Conservation (phyloP, 192 early-diverging fungal species). For the Backusella circina region DNA sequence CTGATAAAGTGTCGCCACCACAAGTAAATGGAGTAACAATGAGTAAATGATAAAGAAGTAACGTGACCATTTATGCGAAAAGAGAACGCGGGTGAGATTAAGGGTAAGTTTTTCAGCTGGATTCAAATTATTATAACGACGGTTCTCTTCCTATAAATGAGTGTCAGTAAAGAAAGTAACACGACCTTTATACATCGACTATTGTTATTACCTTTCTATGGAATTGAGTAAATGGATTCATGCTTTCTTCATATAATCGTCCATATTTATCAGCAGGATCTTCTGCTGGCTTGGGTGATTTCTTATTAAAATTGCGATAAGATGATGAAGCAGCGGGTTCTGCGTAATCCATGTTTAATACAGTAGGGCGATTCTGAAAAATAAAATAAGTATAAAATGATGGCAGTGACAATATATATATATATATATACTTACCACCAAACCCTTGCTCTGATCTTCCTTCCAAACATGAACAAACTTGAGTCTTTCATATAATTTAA, state of each 20-base stretch:
- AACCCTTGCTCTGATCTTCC: conserved; percentile 22
- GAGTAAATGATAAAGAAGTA: conserved; percentile 67
- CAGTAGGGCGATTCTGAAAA: conserved; percentile 17
- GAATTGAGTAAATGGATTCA: conserved; percentile 90
- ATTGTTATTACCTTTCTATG: conserved; percentile 47
- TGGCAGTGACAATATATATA: no score
- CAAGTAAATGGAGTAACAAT: conserved; percentile 73
- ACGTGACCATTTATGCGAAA: conserved; percentile 66
- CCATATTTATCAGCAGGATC: conserved; percentile 67
- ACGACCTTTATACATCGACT: neutral
- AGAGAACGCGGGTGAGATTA: conserved; percentile 57
- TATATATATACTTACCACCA: conserved; percentile 13
- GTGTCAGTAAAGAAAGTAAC: no score
- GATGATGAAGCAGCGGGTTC: conserved; percentile 5
- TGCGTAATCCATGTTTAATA: conserved; percentile 18
- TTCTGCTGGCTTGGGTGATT: conserved; percentile 28
- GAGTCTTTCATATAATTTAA: conserved; percentile 87
- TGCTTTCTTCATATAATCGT: conserved; percentile 78
- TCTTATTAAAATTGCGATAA: conserved; percentile 4
- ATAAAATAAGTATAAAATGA: neutral
- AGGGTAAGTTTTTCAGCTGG: conserved; percentile 70
- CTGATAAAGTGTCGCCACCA: conserved; percentile 68
- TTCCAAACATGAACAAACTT: conserved; percentile 79
- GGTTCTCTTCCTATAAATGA: conserved; percentile 55
- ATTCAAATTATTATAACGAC: conserved; percentile 70